A percentile compares a stretch with the other conserved stretches of the same genome.
phyloP scores from a whole-genome alignment of 345 rosid species.

The Hibiscus syriacus region DNA sequence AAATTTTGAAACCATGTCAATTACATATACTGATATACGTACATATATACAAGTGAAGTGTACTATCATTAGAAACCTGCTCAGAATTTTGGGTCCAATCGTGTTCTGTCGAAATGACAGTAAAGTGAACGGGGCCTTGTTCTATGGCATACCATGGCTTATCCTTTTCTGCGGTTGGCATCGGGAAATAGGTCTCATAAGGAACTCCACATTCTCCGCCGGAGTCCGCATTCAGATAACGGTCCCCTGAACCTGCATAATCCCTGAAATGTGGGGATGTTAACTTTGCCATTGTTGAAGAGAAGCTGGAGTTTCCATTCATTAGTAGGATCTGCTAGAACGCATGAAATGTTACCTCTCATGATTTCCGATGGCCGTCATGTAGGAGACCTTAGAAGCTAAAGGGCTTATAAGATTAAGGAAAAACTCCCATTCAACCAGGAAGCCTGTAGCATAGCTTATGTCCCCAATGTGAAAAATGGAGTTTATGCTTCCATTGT shows the following conservation, averaged over 20 bases:
- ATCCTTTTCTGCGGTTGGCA: constrained; percentile 55
- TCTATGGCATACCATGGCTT: constrained; percentile 74
- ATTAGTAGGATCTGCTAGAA: no score
- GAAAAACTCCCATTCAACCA: constrained; percentile 73
- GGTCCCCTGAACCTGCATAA: constrained; percentile 35
- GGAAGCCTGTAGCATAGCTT: constrained; percentile 69
- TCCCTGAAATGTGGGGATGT: constrained; percentile 25
- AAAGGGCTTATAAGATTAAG: constrained; percentile 45
- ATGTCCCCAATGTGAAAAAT: constrained; percentile 77
- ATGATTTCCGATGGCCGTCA: constrained; percentile 74
- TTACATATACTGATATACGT: background rate
- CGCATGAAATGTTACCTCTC: constrained; percentile 33
- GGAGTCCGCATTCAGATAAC: constrained; percentile 39
- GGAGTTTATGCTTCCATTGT: constrained; percentile 37
- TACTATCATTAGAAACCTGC: constrained; percentile 25
- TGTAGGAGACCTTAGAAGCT: constrained; percentile 60
- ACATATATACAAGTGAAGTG: background rate
- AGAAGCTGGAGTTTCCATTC: background rate
- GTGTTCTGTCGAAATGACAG: constrained; percentile 61
- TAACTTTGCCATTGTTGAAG: background rate
- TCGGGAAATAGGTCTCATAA: constrained; percentile 60
- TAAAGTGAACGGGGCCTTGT: constrained; percentile 47
- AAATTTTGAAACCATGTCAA: background rate
- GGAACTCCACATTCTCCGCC: constrained; percentile 77
- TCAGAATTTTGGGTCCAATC: constrained; percentile 39